phyloP scores from a whole-genome alignment of 2,329 filamentous ascomycete species.

The Verticillium isaacii region DNA sequence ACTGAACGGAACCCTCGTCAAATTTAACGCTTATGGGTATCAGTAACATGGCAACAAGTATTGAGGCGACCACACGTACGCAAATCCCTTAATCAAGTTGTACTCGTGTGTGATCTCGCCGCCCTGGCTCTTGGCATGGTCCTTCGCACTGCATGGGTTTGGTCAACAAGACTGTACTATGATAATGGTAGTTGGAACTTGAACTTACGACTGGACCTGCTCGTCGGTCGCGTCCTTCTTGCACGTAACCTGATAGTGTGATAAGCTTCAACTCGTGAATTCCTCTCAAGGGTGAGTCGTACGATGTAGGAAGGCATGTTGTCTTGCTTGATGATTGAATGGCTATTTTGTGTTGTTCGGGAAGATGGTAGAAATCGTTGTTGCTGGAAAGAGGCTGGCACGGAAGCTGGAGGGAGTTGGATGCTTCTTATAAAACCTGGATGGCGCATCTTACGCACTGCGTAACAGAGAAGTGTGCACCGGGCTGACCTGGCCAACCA shows the following conservation, averaged over 20 bases:
- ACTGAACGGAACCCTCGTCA: constrained; percentile 59
- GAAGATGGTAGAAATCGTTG: background rate
- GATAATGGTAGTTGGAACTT: background rate
- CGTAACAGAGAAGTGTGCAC: background rate
- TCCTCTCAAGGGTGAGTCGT: constrained; percentile 14
- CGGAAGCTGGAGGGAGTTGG: background rate
- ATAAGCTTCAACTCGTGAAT: constrained; percentile 11
- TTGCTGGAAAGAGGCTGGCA: background rate
- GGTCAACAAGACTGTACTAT: background rate
- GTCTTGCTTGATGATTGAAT: constrained; percentile 6
- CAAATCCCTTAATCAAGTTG: constrained; percentile 85
- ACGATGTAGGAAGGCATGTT: constrained; percentile 57
- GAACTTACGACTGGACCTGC: constrained; percentile 61
- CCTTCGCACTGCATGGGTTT: constrained; percentile 62
- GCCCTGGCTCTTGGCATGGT: constrained; percentile 68
- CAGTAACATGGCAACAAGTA: background rate
- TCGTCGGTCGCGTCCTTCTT: constrained; percentile 64
- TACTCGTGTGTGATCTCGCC: constrained; percentile 83
- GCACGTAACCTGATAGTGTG: constrained; percentile 63
- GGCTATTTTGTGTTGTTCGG: background rate
- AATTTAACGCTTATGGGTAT: constrained; percentile 60
- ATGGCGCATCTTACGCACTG: background rate
- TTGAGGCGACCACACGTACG: constrained; percentile 53
- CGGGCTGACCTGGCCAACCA: background rate
- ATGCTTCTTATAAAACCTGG: background rate